Base-by-base conservation (phyloP, 768 basidiomycete genomes). In the Neoboletus subvelutipes region DNA sequence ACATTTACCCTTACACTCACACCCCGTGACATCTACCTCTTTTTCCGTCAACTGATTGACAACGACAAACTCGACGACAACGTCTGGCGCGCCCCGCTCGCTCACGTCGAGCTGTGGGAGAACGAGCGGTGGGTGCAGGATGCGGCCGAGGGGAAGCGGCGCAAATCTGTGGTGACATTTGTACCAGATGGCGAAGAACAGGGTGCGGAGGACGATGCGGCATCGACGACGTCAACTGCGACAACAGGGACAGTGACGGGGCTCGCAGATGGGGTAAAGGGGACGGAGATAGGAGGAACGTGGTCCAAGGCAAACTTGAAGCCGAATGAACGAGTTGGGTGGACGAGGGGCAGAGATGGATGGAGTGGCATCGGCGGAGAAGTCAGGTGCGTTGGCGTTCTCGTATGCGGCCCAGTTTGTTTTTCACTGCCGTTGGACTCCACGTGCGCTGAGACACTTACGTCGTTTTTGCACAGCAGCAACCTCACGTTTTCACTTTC, bases 401-500 rank as follows among this genome's bases (percentile, higher is more conserved):
- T 26, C 36, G 2, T 24, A 8, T 26, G 22, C 17, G 48, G 11
- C 8, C 24, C 17, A 18, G 18, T 36, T 8, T 7, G 4, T 17
- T 18, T 10, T 7, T 3, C 31, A 1, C 15, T 4, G 17, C 10
- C 45, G 17, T 45, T 15, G 3, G n/a, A n/a, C n/a, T n/a, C n/a
- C n/a, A n/a, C n/a, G 15, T 34, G 49, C 18, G 4, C n/a, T 3
- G 18, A 41, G 43, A 49, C 17, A 22, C 42, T 60, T 40, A 60
- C 20, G 11, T 34, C 34, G 24, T 12, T 83, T 45, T 50, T 22
- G 64, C 56, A 50, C 71, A 89, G 85, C 77, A 92, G 90, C 71
- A 88, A 88, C 76, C 78, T 92, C 54, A 90, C 87, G 2, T 91
- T 92, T 63, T 82, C 84, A 9, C 83, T 93, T n/a, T 80, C 83